Base-by-base conservation (phyloP, 169 alveolate genomes). In the Plasmodium coatneyi region DNA sequence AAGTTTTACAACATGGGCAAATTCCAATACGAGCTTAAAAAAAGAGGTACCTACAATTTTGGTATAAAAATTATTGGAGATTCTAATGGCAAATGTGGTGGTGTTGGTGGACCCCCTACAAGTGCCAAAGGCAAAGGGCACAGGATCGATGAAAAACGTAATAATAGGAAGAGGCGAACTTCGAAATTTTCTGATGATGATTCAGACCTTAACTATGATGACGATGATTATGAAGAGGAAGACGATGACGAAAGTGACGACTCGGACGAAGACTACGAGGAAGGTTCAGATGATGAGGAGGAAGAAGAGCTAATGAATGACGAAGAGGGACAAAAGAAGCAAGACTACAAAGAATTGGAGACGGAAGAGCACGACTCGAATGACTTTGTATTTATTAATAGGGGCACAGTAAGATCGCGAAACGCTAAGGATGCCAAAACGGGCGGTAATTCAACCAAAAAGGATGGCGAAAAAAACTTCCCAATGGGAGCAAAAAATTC, bases 11-110 rank as follows among this genome's bases (percentile, higher is more conserved):
- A 81, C 3, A 80, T 71, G 86, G 76, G 86, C 1, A 84, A 79
- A 30, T 82, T 81, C 56, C 86, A 70, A 0, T 60, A 52, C 12
- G 93, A 82, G 52, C 43, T 60, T 19, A 71, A 84, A 82, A 83
- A 84, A 56, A 84, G 79, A 43, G 46, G 74, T 6, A 71, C 90
- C 14, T 79, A 92, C 82, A 80, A 83, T 66, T 72, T 71, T 76
- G 94, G 93, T n/a, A 72, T 91, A 7, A 81, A 93, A 71, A 92
- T 91, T 41, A 82, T 82, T 56, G 90, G 92, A 22, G 83, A 84
- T 76, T 32, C 72, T 19, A 25, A 30, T 90, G 30, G 78, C 5
- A 46, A n/a, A 7, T 46, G 70, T 49, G 74, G 16, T 22, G 28
- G 2, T 19, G 76, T 5, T 12, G 28, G 32, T 0, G 36, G 1